Evolutionary conservation across 176 grass and related monocot species (phyloP), one percentile per base, ranked within the genome.

Genomic region (Themeda triandra): DNA sequence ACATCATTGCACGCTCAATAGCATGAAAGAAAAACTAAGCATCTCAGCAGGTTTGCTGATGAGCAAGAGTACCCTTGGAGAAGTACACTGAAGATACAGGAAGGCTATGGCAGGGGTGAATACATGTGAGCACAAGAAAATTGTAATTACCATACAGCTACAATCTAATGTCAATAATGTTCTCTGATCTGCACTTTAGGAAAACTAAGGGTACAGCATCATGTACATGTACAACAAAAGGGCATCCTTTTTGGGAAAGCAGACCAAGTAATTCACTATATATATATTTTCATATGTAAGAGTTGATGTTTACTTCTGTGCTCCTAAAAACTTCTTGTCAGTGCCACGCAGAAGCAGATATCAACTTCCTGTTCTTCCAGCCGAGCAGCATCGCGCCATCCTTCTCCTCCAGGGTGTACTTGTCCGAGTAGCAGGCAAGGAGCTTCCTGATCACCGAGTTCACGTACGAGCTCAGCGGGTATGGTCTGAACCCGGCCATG

Each of bases 331-430:
- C 63, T 67, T 63, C 27, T 41, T 76, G 62, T 95, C 77, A 98
- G 68, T 98, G 83, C 96, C 96, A 98, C 10, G 96, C 96, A 73
- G 96, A 95, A 53, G 93, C 93, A 32, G 96, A 98, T 83, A 98
- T 98, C 93, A 98, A 79, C 68, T 89, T 98, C 74, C 96, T 93
- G 56, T 79, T 98, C 69, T 90, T 98, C 96, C 96, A 98, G 35
- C 96, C 96, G 13, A 98, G 86, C 30, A 98, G 87, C 83, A 98
- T 83, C 3, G 93, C 86, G 0, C 93, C 96, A 42, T 95, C 93
- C 71, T 85, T 98, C 78, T 98, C 96, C 17, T 93, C 89, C 77
- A 98, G 78, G 25, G 89, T 98, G 73, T 98, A 95, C 17, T 98
- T 95, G 27, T 92, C 93, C 0, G 91, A 92, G 87, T 98, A 98